These are phyloP conservation scores for Cytospora piceicola DNA, from an alignment of 2,329 filamentous ascomycete genomes.

Conservation along the genomic window DNA sequence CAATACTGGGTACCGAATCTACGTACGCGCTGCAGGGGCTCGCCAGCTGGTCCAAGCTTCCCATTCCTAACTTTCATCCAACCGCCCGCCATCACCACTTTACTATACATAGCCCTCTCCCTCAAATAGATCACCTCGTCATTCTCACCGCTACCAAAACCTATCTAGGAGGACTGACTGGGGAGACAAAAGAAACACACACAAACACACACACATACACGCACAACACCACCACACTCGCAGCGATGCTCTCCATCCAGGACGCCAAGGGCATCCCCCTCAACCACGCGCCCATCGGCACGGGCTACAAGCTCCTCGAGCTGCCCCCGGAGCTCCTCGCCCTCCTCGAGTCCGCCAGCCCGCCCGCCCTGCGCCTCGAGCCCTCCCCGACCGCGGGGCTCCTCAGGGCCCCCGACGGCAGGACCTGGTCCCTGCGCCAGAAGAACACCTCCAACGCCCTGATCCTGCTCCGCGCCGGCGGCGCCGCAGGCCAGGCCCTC, in stretches of 20 bases:
- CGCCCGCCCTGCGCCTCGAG: constrained; percentile 55
- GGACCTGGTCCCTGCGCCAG: constrained; percentile 63
- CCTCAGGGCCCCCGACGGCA: constrained; percentile 51
- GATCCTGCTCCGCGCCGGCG: constrained; percentile 51
- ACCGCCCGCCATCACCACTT: neutral
- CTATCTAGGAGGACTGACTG: neutral
- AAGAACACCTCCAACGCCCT: constrained; percentile 72
- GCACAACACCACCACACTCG: neutral
- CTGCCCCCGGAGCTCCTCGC: constrained; percentile 62
- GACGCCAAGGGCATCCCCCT: constrained; percentile 52
- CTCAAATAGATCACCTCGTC: neutral
- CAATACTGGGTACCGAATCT: too few species aligned
- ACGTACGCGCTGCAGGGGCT: neutral
- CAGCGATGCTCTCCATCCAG: constrained; percentile 50
- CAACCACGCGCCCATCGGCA: constrained; percentile 51
- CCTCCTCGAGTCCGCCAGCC: constrained; percentile 56
- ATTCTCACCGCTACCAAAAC: neutral
- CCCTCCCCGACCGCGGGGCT: constrained; percentile 57
- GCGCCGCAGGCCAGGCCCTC: constrained; percentile 40
- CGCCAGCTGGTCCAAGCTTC: neutral
- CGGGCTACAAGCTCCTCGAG: constrained; percentile 64
- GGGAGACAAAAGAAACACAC: neutral
- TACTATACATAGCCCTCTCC: neutral
- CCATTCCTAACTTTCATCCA: neutral
- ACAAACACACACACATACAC: too few species aligned